A percentile compares a stretch with the other conserved stretches of the same genome.
Conservation (phyloP, 2,329 filamentous ascomycete species). For the Ophiostoma populinum region DNA sequence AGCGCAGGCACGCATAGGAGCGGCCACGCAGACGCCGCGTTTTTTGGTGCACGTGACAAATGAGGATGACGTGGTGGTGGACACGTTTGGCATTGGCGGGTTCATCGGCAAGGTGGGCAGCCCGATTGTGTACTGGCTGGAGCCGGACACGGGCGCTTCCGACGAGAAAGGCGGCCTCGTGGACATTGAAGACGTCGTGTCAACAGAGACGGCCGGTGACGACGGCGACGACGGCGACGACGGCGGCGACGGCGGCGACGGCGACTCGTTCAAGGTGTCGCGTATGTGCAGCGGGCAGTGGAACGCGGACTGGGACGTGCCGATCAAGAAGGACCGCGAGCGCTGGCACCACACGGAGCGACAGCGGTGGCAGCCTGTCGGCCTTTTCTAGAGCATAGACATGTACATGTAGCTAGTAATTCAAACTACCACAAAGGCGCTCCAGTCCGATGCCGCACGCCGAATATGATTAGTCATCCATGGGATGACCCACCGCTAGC, state of each 20-base stretch:
- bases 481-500: no score
- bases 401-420: no score
- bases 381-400: conserved; percentile 1
- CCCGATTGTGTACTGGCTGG: conserved; percentile 40
- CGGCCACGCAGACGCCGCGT: conserved; percentile 32
- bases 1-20: conserved; percentile 48
- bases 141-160: conserved; percentile 36
- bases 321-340: conserved; percentile 19
- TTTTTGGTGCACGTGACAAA: conserved; percentile 42
- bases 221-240: conserved; percentile 6
- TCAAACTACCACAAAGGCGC: no score
- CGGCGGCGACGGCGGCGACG: conserved; percentile 11
- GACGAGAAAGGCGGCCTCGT: conserved; percentile 40
- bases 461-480: no score
- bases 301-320: conserved; percentile 15
- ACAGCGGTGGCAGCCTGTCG: conserved; percentile 16
- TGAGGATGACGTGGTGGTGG: conserved; percentile 31
- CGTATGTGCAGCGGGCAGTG: conserved; percentile 18
- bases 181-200: conserved; percentile 32
- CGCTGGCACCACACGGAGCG: conserved; percentile 21
- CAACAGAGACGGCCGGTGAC: conserved; percentile 16
- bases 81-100: conserved; percentile 37
- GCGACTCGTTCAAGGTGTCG: conserved; percentile 6
- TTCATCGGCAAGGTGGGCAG: conserved; percentile 45
- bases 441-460: no score